Evolutionary conservation across 2,329 filamentous ascomycete species (phyloP), one percentile per base, ranked within the genome.

Genomic region (Parascedosporium putredinis): DNA sequence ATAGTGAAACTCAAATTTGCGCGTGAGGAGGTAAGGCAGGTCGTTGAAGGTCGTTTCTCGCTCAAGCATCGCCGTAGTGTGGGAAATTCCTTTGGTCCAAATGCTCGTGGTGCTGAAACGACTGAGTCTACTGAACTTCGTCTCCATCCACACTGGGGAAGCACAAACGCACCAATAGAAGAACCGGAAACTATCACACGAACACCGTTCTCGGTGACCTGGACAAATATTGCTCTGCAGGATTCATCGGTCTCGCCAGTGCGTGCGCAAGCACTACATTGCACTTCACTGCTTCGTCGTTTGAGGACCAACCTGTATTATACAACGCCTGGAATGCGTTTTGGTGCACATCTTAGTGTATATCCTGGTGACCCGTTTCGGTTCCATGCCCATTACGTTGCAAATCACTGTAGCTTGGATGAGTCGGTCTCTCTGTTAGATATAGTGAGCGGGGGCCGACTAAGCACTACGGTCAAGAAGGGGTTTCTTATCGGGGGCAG

Each of bases 401-500:
- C 84, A 6, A 85, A 84, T n/a, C 81, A 86, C 27, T 80, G 86
- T 57, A 81, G 74, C n/a, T 97, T 89, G 88, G 82, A 96, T 53
- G 80, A 95, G 59, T 81, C 89, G 57, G 84, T 98, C 51, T 78
- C 86, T 33, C 71, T 97, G 59, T 75, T 96, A 56, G 86, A 95
- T 56, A 71, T 98, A 12, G 84, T 97, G 14, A 85, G 83, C 18
- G 89, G 88, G 6, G 93, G 93, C 4, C 76, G 93, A 57, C 66
- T 98, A 54, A 93, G 90, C 0, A 97, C 93, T 2, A 88, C 88
- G 46, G 93, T 97, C 18, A 98, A 98, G 74, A 98, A 98, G 67
- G 87, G 88, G 0, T 96, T 89, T 59, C 69, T 98, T 49, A 76
- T 98, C 51, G 91, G 90, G 5, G 89, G 88, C 0, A 73, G 78